Evolutionary conservation across 2,329 filamentous ascomycete species (phyloP), one percentile per base, ranked within the genome.

Genomic region (Hymenoscyphus fructigenus): DNA sequence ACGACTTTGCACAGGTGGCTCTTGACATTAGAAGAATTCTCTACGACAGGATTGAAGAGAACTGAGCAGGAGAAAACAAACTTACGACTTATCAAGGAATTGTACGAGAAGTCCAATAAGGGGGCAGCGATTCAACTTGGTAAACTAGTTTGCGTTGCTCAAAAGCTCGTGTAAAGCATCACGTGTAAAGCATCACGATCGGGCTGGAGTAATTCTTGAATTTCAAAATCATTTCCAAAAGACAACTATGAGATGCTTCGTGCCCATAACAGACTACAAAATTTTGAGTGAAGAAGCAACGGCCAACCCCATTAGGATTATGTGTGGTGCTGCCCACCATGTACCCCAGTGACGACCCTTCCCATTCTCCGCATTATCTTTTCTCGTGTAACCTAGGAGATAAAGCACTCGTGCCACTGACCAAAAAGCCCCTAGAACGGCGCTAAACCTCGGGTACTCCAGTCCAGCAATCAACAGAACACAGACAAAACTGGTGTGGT

Each of bases 381-480:
- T 65, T 29, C 58, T 41, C 28, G 65, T 70, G 62, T 74, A 90
- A 36, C 86, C 87, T 15, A 78, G 65, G 62, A 84, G 81, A 70
- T 88, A 90, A 60, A 83, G 2, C 28, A 83, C 70, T 53, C 88
- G 82, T 26, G 77, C 79, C 1, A 82, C 20, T 10, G 79, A 75
- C 86, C 86, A 90, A 36, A 74, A 73, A 17, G 73, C 79, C 17
- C 86, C 86, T 28, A 86, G 71, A 12, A 70, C 72, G 20, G 84
- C 83, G 34, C 83, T 79, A 26, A 78, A 75, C 6, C 80, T 64
- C 2, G 88, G 88, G 75, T 79, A 87, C 41, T 76, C 74, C 28
- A 88, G 73, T 36, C 88, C 87, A 12, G 84, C 77, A 70, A 90
- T 80, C 66, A 88, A 75, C 12, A 88, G 77, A 29, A 80, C 77